Evolutionary conservation across 2,329 filamentous ascomycete genomes (phyloP).

Genomic region (Fusarium brachygibbosum): DNA sequence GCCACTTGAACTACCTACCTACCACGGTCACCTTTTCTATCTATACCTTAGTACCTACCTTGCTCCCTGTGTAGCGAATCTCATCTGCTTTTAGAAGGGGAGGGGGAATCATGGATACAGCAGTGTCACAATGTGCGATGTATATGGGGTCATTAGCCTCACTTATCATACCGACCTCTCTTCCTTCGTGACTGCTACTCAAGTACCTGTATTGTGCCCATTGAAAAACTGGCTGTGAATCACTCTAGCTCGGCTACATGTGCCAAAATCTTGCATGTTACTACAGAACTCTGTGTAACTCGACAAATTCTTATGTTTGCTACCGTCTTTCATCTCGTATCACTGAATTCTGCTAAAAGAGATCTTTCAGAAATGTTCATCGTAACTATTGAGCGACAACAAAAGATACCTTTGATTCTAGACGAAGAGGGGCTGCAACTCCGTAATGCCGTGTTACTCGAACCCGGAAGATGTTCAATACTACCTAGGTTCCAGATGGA

Average conservation of each 20-base stretch:
- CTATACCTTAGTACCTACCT: not conserved
- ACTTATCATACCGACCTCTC: not conserved
- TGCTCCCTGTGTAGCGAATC: not conserved
- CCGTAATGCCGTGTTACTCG: constrained; percentile 37
- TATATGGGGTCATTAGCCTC: constrained; percentile 27
- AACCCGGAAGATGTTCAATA: constrained; percentile 14
- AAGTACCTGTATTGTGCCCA: not conserved
- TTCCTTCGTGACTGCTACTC: constrained; percentile 2
- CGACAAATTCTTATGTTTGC: constrained; percentile 5
- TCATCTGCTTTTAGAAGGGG: not conserved
- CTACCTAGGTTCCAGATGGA: not conserved
- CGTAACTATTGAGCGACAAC: not conserved
- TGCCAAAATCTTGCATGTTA: constrained; percentile 1
- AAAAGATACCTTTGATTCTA: constrained; percentile 15
- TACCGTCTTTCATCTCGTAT: not conserved
- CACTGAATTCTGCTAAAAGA: not conserved
- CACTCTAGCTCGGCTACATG: constrained; percentile 4
- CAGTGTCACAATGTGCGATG: constrained; percentile 44
- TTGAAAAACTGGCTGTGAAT: constrained; percentile 1
- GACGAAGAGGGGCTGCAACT: constrained; percentile 23
- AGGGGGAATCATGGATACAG: constrained; percentile 25
- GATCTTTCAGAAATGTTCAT: not conserved
- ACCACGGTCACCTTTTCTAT: not conserved
- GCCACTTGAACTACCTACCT: not conserved
- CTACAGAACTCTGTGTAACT: constrained; percentile 7